Evolutionary conservation across 192 early-diverging fungal genomes (phyloP).

Genomic region (Jimgerdemannia flammicorona): DNA sequence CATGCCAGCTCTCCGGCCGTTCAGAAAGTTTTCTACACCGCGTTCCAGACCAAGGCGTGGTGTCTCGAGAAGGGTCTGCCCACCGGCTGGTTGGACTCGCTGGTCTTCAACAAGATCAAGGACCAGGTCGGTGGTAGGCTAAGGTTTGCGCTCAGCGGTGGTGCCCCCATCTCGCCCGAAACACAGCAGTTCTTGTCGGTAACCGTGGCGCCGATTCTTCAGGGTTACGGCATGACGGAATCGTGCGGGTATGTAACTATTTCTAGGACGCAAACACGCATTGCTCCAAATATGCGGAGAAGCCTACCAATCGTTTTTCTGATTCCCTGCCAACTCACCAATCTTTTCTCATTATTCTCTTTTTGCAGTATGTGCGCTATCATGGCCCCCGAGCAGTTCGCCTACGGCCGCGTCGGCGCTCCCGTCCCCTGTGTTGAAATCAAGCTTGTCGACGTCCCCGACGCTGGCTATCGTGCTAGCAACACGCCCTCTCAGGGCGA

Average conservation of each 20-base stretch:
- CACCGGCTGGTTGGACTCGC: constrained; percentile 62
- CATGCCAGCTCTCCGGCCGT: constrained; percentile 39
- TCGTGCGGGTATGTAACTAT: constrained; percentile 20
- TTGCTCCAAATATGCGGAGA: neutral
- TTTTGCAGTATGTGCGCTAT: constrained; percentile 55
- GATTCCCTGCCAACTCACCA: neutral
- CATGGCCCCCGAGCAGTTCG: constrained; percentile 57
- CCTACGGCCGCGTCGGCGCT: constrained; percentile 64
- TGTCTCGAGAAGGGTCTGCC: constrained; percentile 62
- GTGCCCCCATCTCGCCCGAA: constrained; percentile 81
- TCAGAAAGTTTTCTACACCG: constrained; percentile 74
- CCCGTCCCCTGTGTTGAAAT: constrained; percentile 76
- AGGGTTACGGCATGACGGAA: constrained; percentile 79
- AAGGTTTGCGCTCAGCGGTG: constrained; percentile 77
- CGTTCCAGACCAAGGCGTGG: constrained; percentile 70
- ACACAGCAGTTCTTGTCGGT: constrained; percentile 84
- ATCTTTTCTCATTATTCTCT: constrained; percentile 3
- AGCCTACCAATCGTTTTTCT: constrained; percentile 20
- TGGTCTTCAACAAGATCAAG: constrained; percentile 82
- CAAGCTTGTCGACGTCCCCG: constrained; percentile 74
- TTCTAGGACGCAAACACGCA: neutral
- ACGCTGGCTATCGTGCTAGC: constrained; percentile 54
- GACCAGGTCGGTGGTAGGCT: constrained; percentile 84
- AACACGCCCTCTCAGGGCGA: constrained; percentile 70
- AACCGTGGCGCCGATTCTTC: constrained; percentile 74